Evolutionary conservation across 495 filamentous ascomycete genomes (phyloP).

Genomic region (Entonaema liquescens): DNA sequence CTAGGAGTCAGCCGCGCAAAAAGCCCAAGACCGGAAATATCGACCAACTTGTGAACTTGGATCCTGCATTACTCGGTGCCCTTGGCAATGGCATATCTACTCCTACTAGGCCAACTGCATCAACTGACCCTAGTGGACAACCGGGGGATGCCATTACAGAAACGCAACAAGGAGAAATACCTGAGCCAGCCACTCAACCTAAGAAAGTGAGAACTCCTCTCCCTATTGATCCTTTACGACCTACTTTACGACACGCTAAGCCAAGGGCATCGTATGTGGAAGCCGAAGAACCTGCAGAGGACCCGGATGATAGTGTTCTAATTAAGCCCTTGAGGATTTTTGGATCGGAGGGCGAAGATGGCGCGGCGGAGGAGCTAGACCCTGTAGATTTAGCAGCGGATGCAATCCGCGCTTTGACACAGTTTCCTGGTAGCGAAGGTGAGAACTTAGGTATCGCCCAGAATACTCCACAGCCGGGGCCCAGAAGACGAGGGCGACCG

Average conservation of each 20-base stretch:
- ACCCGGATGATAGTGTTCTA: constrained; percentile 51
- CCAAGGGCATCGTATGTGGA: constrained; percentile 54
- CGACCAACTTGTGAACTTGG: constrained; percentile 47
- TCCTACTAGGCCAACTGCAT: constrained; percentile 7
- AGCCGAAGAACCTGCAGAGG: constrained; percentile 48
- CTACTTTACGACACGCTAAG: constrained; percentile 56
- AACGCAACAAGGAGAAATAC: constrained; percentile 22
- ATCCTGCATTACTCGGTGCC: constrained; percentile 45
- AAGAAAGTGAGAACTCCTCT: constrained; percentile 26
- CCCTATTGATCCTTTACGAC: constrained; percentile 45
- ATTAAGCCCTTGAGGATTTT: constrained; percentile 26
- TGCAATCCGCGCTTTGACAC: constrained; percentile 42
- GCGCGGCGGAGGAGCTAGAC: constrained; percentile 33
- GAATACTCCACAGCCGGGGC: constrained; percentile 19
- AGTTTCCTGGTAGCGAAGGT: constrained; percentile 10
- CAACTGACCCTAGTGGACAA: constrained; percentile 6
- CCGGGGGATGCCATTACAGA: constrained; percentile 2
- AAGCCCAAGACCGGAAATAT: constrained; percentile 47
- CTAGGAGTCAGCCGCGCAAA: constrained; percentile 50
- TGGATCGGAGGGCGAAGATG: constrained; percentile 17
- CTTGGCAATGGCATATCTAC: constrained; percentile 36
- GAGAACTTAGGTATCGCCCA: constrained; percentile 1
- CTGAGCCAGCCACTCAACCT: constrained; percentile 13
- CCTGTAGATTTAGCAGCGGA: constrained; percentile 53
- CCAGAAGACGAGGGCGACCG: constrained; percentile 42